Base-by-base conservation (phyloP, 345 rosid genomes). In the Pistacia vera region DNA sequence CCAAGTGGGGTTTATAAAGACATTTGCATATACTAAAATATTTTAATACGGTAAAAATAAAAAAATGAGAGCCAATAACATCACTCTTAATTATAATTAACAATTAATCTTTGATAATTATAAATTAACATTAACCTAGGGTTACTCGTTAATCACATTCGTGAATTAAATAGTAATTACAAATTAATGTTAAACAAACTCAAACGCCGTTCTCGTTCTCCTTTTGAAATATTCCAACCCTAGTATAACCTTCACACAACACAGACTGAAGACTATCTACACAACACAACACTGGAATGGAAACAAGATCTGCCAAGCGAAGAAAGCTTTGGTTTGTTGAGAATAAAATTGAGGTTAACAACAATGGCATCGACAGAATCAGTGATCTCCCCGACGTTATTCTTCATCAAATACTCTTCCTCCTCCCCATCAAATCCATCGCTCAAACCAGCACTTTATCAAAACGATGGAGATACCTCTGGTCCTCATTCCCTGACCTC, bases 401-500 rank as follows among this genome's bases (percentile, higher is more conserved):
- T 71, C 81, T 93, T n/a, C 93, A 88, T 65, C 86, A 84, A n/a
- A 88, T 95, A 65, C 95, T 93, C 55, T 78, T 75, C 74, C 79
- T 84, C 35, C 87, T 95, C 68, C 94, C 95, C 20, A 79, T 91
- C 72, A 83, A n/a, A 86, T 71, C 86, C 49, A 83, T 85, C 18
- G 98, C 95, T 0, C 85, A 71, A 79, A 89, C 90, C 30, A 84
- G n/a, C 79, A n/a, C 77, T 14, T 75, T 95, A 30, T 93, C 97
- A 0, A 91, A 83, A 84, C 67, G 91, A 59, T 95, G 93, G 92
- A 78, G 92, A 77, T 85, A 86, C 48, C 85, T 93, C 6, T 90
- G n/a, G 95, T 86, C 77, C 71, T 83, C 98, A 16, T 87, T 91
- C 52, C 97, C 98, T 3, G n/a, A 95, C 74, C 97, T 95, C 3